Evolutionary conservation across 2,329 filamentous ascomycete species (phyloP), one percentile per base, ranked within the genome.

Genomic region (Pseudogymnoascus verrucosus): DNA sequence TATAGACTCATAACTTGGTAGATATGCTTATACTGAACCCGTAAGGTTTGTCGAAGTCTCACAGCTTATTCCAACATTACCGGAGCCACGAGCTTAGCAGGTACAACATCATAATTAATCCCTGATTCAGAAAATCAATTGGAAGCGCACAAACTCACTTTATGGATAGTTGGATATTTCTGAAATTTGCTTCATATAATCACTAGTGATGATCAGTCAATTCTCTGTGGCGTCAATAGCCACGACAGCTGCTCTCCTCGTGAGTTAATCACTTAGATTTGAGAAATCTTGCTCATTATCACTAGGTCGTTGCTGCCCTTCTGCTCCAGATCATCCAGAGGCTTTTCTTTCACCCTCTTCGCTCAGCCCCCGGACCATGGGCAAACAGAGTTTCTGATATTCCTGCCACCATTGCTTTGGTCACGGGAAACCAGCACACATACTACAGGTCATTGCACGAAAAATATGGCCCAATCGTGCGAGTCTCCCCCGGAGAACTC

Each of bases 401-500:
- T 19, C 51, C 51, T 19, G 51, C 51, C 10, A 57, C 51, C 5
- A 34, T 57, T 3, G 51, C 51, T 19, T 34, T 57, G 28, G 51
- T 57, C 1, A 57, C 51, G 10, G 51, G 51, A 34, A 57, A 57
- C 19, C 51, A 57, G 34, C 51, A 57, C 28, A 34, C 51, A 1
- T 57, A 57, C n/a, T 57, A 57, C 51, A 57, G 51, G 28, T 57
- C 51, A 39, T 66, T 57, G 3, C 74, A 75, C 54, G 62, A 68
- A 11, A 63, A 67, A 44, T 75, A 76, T 57, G 74, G 74, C 7
- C 67, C 69, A 5, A 64, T 74, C 2, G 68, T 77, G 2, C 72
- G 74, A 5, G 66, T 77, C 8, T 68, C 71, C 1, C 75, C 74
- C 0, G 70, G 73, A 11, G 71, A 76, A 65, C 68, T 77, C 8